These are phyloP conservation scores for Elsinoe arachidis DNA, from an alignment of 2,329 filamentous ascomycete species.

Conservation along the genomic window DNA sequence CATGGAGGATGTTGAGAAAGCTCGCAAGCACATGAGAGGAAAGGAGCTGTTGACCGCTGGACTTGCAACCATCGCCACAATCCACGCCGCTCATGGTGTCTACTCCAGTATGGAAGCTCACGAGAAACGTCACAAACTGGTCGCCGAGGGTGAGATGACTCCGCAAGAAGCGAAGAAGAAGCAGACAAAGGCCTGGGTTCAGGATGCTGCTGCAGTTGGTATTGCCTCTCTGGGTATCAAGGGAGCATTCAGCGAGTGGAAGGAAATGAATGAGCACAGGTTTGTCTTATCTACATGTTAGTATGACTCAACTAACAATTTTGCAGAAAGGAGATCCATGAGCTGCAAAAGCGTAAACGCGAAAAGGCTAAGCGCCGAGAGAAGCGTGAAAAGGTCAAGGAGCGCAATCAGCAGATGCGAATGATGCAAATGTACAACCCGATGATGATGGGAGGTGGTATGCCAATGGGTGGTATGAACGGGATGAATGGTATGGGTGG, in stretches of 20 bases:
- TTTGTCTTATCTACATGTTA: slow-evolving; percentile 19
- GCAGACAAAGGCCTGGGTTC: slow-evolving; percentile 54
- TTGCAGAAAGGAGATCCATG: slow-evolving; percentile 35
- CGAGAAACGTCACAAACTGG: slow-evolving; percentile 49
- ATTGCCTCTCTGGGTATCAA: slow-evolving; percentile 61
- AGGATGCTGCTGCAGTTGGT: slow-evolving; percentile 57
- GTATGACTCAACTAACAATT: not conserved
- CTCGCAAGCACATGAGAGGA: slow-evolving; percentile 55
- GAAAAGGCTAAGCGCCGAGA: slow-evolving; percentile 34
- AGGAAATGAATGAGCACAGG: slow-evolving; percentile 56
- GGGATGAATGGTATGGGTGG: slow-evolving; percentile 17
- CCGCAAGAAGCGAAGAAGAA: slow-evolving; percentile 54
- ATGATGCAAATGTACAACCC: slow-evolving; percentile 25
- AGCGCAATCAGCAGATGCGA: slow-evolving; percentile 31
- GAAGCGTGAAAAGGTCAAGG: slow-evolving; percentile 36
- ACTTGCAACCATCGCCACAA: slow-evolving; percentile 58
- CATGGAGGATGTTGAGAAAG: slow-evolving; percentile 43
- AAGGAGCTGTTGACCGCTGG: slow-evolving; percentile 59
- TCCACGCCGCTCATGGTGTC: slow-evolving; percentile 58
- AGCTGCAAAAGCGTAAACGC: slow-evolving; percentile 42
- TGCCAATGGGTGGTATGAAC: slow-evolving; percentile 9
- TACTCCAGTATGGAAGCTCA: slow-evolving; percentile 57
- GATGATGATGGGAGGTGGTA: slow-evolving; percentile 7
- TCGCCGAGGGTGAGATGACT: slow-evolving; percentile 56
- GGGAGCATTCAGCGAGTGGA: slow-evolving; percentile 57